A percentile compares a stretch with the other conserved stretches of the same genome.
Conservation (phyloP, 768 basidiomycete species). For the Goffeauzyma gilvescens region DNA sequence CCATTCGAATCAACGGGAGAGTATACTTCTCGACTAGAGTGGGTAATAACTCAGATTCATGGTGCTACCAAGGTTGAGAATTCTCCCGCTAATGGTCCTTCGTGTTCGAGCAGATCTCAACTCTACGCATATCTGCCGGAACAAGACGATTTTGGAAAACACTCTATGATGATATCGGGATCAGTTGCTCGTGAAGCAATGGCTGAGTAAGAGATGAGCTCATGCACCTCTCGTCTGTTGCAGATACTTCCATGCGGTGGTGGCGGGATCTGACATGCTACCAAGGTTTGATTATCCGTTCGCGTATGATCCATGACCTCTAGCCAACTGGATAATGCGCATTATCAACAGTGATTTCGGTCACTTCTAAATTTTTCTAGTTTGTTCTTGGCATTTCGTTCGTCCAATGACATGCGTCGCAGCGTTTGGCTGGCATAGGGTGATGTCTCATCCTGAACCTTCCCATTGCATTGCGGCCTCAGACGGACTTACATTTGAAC, state of each 20-base stretch:
- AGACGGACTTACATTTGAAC: too few relatives aligned
- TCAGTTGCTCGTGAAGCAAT: conserved; percentile 2
- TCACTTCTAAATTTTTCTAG: too few relatives aligned
- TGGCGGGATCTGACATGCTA: background rate
- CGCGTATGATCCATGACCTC: background rate
- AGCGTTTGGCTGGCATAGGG: too few relatives aligned
- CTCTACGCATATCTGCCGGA: background rate
- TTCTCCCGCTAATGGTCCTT: background rate
- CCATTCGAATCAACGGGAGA: conserved; percentile 15
- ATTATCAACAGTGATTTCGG: background rate
- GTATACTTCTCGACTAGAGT: conserved; percentile 22
- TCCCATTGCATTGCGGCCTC: too few relatives aligned
- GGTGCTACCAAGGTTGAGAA: background rate
- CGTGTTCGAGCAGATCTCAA: background rate
- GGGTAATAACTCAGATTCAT: background rate
- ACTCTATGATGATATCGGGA: conserved; percentile 2
- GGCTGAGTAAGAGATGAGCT: background rate
- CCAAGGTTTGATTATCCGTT: background rate
- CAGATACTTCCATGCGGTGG: background rate
- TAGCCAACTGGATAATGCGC: background rate
- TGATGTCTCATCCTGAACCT: too few relatives aligned
- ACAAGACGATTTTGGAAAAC: background rate
- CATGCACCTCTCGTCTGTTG: background rate
- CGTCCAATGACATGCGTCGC: too few relatives aligned
- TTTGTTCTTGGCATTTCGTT: too few relatives aligned